Evolutionary conservation across 2,329 filamentous ascomycete genomes (phyloP).

Genomic region (Xylariaceae sp.): DNA sequence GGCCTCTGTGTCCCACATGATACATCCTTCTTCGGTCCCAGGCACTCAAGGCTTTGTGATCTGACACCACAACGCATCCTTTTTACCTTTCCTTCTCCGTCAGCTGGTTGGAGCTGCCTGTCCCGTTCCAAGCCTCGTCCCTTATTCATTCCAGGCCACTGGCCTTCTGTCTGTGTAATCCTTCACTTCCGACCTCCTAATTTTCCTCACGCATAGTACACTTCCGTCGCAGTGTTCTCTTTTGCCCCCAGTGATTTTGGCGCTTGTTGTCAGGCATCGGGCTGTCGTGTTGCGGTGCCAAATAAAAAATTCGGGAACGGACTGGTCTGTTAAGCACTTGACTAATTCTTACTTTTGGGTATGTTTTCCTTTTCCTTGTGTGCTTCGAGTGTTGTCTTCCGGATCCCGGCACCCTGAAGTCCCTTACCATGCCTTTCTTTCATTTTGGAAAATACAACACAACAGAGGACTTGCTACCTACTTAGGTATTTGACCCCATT

Average conservation of each 20-base stretch:
- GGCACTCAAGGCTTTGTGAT: constrained; percentile 1
- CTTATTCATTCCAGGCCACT: constrained; percentile 10
- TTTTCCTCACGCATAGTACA: constrained; percentile 7
- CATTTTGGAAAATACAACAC: too few relatives aligned
- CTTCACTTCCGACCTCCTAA: constrained; percentile 11
- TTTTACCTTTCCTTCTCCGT: constrained; percentile 5
- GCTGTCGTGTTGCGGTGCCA: constrained; percentile 7
- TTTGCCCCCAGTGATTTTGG: too few relatives aligned
- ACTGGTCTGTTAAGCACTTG: constrained; percentile 17
- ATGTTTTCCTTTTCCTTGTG: constrained; percentile 5
- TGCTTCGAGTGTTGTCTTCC: background rate
- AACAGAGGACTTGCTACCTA: too few relatives aligned
- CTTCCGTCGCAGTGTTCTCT: too few relatives aligned
- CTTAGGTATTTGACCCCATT: too few relatives aligned
- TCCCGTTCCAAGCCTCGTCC: constrained; percentile 10
- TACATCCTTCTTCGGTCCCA: constrained; percentile 1
- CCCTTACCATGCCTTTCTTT: too few relatives aligned
- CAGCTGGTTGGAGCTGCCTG: constrained; percentile 5
- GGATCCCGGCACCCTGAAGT: too few relatives aligned
- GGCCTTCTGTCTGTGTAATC: constrained; percentile 10
- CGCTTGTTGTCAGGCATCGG: background rate
- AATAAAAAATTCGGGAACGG: constrained; percentile 2
- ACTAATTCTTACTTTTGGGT: constrained; percentile 12
- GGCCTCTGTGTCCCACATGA: constrained; percentile 1
- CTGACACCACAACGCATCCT: constrained; percentile 3